A percentile compares a stretch with the other conserved stretches of the same genome.
These are phyloP conservation scores for Lignosus rhinocerotis DNA, from an alignment of 1,284 basidiomycete genomes.

Conservation along the genomic window DNA sequence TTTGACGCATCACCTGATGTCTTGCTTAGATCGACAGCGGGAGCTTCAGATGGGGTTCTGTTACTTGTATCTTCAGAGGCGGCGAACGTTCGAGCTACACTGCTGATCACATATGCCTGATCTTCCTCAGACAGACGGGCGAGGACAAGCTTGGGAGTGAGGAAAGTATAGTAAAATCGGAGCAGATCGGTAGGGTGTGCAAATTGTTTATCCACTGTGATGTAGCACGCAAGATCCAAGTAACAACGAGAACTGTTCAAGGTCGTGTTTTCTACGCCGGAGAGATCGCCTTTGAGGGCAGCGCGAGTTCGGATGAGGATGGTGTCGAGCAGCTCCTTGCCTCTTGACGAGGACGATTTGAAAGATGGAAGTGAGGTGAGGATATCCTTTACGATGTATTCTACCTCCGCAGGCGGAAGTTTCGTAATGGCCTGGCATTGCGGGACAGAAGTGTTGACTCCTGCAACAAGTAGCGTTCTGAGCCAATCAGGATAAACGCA, in stretches of 20 bases:
- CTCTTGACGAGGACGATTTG: conserved; percentile 36
- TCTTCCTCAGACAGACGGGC: conserved; percentile 44
- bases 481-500: conserved; percentile 29
- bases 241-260: conserved; percentile 44
- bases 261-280: conserved; percentile 16
- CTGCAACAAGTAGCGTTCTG: not conserved
- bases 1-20: not conserved
- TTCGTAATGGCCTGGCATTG: conserved; percentile 49
- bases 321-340: conserved; percentile 45
- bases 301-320: conserved; percentile 44
- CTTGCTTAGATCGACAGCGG: conserved; percentile 12
- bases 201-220: conserved; percentile 45
- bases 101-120: conserved; percentile 44
- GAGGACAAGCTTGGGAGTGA: conserved; percentile 50
- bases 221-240: conserved; percentile 47
- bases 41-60: conserved; percentile 9
- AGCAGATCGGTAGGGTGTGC: conserved; percentile 48
- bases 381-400: conserved; percentile 54
- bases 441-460: not conserved
- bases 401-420: conserved; percentile 42
- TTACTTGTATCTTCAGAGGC: conserved; percentile 17
- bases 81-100: conserved; percentile 24
- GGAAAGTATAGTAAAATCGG: conserved; percentile 49
- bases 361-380: conserved; percentile 52
- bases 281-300: conserved; percentile 40